Percentiles rank a stretch among this genome's conserved stretches.
Conservation (phyloP, 2,329 filamentous ascomycete species). For the Claviceps fusiformis region DNA sequence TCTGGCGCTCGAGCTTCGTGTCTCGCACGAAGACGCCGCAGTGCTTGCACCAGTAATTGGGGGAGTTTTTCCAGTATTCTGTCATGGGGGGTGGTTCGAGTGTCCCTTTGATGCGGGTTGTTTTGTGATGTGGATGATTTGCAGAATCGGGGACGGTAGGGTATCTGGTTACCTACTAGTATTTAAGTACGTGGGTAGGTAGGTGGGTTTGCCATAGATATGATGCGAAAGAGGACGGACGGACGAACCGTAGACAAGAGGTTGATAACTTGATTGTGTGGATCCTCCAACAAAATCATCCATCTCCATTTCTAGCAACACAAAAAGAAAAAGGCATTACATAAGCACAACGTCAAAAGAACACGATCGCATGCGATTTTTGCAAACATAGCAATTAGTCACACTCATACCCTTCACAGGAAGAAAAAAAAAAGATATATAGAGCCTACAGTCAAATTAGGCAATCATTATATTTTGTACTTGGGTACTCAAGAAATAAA, state of each 20-base stretch:
- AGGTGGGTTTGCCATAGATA: too few relatives aligned
- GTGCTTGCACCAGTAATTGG: slow-evolving; percentile 97
- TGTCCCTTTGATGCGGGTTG: background rate
- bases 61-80: slow-evolving; percentile 98
- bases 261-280: background rate
- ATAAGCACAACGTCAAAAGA: background rate
- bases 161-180: too few relatives aligned
- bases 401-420: background rate
- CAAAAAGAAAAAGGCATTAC: background rate
- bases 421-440: too few relatives aligned
- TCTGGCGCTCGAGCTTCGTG: slow-evolving; percentile 75
- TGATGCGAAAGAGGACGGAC: too few relatives aligned
- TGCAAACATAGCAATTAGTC: background rate
- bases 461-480: background rate
- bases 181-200: too few relatives aligned
- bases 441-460: too few relatives aligned
- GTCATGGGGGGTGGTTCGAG: slow-evolving; percentile 47
- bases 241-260: too few relatives aligned
- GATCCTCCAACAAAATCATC: background rate
- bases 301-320: too few relatives aligned
- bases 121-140: background rate
- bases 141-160: too few relatives aligned
- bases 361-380: too few relatives aligned
- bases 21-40: slow-evolving; percentile 84
- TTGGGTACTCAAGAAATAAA: background rate